Base-by-base conservation (phyloP, 2,329 filamentous ascomycete species). In the Nannizziopsis arthrosporioides region DNA sequence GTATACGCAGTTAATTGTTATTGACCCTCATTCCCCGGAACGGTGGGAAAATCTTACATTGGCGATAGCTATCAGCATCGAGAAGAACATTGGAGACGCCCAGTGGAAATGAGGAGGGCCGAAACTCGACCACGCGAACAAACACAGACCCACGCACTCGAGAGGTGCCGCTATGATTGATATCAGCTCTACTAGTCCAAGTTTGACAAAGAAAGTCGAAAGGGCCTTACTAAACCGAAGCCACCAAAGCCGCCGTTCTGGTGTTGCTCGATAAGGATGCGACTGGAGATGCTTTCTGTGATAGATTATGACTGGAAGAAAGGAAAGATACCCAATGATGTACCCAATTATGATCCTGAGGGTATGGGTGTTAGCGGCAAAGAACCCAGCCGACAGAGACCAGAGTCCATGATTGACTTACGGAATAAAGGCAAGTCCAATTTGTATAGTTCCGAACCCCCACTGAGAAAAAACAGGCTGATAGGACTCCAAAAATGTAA, bases 401-500 rank as follows among this genome's bases (percentile, higher is more conserved):
- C 18, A 14, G 3, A 31, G 15, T 4, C 18, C 31, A 11, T 32
- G 9, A 17, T 18, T 30, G 22, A 65, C 66, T 59, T 56, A 68
- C 61, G 77, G 70, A 22, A 80, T 66, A 60, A 81, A 78, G 3
- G 71, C 63, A 34, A 77, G 65, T 7, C 73, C 74, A 27, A 69
- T 63, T 2, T 66, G 62, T 18, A 74, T 63, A 11, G 65, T 67
- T 2, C 61, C 62, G 59, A 83, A 82, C 5, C 68, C 54, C 77
- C 78, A 83, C 30, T 81, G 71, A 48, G 69, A 64, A 54, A 78
- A 80, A 6, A 83, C 79, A 0, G 74, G 69, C 0, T 68, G 63
- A 56, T 80, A 82, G 0, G 75, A 78, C 56, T 82, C 75, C 32
- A 82, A 72, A 62, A 81, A 81, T 61, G 76, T 80, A 64, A 82